Evolutionary conservation across 208 protist genomes (phyloP), one percentile per base, ranked within the genome.

Genomic region (Phytomonas francai): DNA sequence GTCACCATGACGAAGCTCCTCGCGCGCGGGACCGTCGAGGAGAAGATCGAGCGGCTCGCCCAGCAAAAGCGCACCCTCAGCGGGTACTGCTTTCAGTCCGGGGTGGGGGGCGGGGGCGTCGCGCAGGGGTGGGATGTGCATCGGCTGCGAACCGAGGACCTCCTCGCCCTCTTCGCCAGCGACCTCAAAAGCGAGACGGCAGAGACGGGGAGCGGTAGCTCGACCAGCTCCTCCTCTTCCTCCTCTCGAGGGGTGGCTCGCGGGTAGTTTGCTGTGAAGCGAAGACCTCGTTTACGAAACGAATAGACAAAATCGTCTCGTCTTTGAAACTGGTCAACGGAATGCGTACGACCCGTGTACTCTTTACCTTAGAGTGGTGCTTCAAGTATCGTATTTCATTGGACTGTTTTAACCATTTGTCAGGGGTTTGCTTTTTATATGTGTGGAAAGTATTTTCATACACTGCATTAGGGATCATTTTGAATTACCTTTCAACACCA

Each of bases 1-100:
- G 97, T 99, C 0, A 88, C 82, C 16, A 79, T 99, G 30, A 97
- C 87, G 31, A 88, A 97, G 67, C 87, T 99, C 27, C 79, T 99
- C 28, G 97, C 96, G 0, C 82, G 95, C 22, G 81, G 83, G 4
- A 97, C 97, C 14, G 88, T 99, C 25, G 98, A 99, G 73, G 91
- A 98, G 73, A 98, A 97, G 67, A 96, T 99, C 62, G 81, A 98
- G 9, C 87, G 92, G 31, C 83, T 97, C 32, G 97, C 97, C 25
- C 78, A 91, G 63, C 82, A 76, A 60, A 99, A 99, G 81, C 75
- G 97, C 1, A 76, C 77, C 3, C 73, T 99, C 31, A 77, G 61
- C 22, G 65, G 73, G 36, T 81, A 86, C 67, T 89, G 79, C 75
- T 85, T 85, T 29, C 39, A 49, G 39, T 19, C 39, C 39, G 39